Percentiles rank a stretch among this genome's conserved stretches.
Evolutionary conservation across 768 basidiomycete genomes (phyloP).

Genomic region (Serendipita sp.): DNA sequence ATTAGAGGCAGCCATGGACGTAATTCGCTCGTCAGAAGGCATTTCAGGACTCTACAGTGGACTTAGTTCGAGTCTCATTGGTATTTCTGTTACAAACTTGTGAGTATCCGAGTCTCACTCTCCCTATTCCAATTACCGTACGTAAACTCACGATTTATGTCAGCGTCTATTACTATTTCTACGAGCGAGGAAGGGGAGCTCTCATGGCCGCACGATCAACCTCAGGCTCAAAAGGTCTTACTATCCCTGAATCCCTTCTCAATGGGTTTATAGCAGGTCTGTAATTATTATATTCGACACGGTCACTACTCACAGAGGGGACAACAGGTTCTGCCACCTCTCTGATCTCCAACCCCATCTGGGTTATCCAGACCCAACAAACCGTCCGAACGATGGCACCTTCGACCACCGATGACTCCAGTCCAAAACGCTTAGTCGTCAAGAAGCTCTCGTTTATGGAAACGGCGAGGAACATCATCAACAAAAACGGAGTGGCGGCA

Average conservation of each 20-base stretch:
- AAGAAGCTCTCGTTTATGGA: conserved; percentile 47
- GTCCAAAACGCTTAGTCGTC: conserved; percentile 17
- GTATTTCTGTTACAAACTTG: conserved; percentile 90
- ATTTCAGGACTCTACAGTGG: conserved; percentile 74
- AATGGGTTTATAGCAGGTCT: conserved; percentile 75
- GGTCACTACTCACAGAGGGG: not conserved
- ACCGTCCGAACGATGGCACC: conserved; percentile 42
- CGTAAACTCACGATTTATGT: not conserved
- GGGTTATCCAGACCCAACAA: conserved; percentile 91
- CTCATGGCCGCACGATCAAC: conserved; percentile 37
- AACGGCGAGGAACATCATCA: conserved; percentile 51
- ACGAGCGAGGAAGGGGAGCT: conserved; percentile 48
- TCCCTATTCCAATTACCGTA: too few species aligned
- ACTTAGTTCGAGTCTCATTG: conserved; percentile 65
- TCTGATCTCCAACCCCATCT: conserved; percentile 82
- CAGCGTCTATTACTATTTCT: conserved; percentile 89
- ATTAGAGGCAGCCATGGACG: conserved; percentile 51
- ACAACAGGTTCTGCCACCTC: conserved; percentile 72
- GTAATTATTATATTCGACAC: conserved; percentile 8
- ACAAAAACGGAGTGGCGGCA: conserved; percentile 59
- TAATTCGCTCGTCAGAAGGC: conserved; percentile 65
- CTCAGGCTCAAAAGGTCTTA: conserved; percentile 45
- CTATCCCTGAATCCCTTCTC: conserved; percentile 76
- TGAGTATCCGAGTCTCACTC: conserved; percentile 18
- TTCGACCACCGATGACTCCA: conserved; percentile 17